Conservation (phyloP, 2,329 filamentous ascomycete genomes). For the Tetracladium maxilliforme region DNA sequence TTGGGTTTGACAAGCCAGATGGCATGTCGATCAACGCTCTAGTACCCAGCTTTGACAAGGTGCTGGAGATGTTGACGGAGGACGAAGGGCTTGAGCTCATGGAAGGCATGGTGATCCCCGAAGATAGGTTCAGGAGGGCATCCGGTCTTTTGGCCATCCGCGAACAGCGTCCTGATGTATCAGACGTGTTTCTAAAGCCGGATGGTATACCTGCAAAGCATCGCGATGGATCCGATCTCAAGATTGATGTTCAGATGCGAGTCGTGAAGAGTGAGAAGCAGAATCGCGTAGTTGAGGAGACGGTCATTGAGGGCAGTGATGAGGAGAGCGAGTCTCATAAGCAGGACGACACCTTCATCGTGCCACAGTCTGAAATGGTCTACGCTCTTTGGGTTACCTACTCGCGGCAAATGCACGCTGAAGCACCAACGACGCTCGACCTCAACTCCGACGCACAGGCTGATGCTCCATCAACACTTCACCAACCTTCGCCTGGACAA, state of each 20-base stretch:
- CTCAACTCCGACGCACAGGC: conserved; percentile 49
- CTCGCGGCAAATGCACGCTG: conserved; percentile 77
- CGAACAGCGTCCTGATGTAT: conserved; percentile 67
- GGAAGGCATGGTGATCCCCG: conserved; percentile 93
- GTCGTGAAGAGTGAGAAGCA: conserved; percentile 82
- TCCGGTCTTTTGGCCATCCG: conserved; percentile 71
- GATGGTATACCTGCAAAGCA: conserved; percentile 77
- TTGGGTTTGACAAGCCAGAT: conserved; percentile 75
- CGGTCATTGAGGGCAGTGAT: conserved; percentile 46
- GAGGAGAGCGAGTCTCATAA: conserved; percentile 17
- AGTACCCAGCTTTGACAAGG: conserved; percentile 75
- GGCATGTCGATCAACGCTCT: conserved; percentile 67
- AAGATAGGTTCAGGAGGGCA: conserved; percentile 88
- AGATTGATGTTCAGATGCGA: conserved; percentile 91
- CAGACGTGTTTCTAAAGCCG: conserved; percentile 67
- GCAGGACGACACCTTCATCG: conserved; percentile 22
- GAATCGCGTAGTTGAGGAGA: conserved; percentile 38
- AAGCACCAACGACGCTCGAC: conserved; percentile 41
- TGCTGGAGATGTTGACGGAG: conserved; percentile 67
- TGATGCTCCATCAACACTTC: conserved; percentile 54
- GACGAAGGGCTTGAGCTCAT: conserved; percentile 73
- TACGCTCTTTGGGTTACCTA: conserved; percentile 97
- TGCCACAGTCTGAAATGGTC: conserved; percentile 58
- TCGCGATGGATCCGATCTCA: conserved; percentile 80
- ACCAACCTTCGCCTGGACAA: conserved; percentile 67